phyloP scores from a whole-genome alignment of 163 green algal species.

The Scenedesmus sp. region DNA sequence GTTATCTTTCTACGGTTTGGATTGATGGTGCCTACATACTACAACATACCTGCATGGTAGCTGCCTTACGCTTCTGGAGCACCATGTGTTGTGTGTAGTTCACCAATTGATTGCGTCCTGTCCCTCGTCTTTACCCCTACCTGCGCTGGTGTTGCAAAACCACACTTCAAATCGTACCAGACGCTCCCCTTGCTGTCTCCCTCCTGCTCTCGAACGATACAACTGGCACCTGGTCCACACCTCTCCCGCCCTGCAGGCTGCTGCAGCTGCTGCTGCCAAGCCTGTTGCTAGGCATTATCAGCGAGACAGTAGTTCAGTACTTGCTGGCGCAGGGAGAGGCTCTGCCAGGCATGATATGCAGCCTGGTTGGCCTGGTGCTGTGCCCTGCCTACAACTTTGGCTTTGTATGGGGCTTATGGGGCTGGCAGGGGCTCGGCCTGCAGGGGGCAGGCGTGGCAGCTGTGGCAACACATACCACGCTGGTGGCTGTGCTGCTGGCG shows the following conservation, averaged over 20 bases:
- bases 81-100: not conserved
- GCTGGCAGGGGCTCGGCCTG: slow-evolving; percentile 36
- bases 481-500: slow-evolving; percentile 22
- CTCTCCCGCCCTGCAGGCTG: slow-evolving; percentile 30
- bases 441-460: slow-evolving; percentile 3
- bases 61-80: too few relatives aligned
- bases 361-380: slow-evolving; percentile 35
- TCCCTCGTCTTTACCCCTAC: too few relatives aligned
- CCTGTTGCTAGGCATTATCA: slow-evolving; percentile 53
- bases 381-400: slow-evolving; percentile 59
- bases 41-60: too few relatives aligned
- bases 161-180: too few relatives aligned
- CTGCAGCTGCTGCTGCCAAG: slow-evolving; percentile 48
- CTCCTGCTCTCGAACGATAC: slow-evolving; percentile 26
- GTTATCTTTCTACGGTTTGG: too few relatives aligned
- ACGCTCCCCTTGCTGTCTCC: not conserved
- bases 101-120: not conserved
- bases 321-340: slow-evolving; percentile 61
- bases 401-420: slow-evolving; percentile 50
- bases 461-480: not conserved
- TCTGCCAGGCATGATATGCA: slow-evolving; percentile 44
- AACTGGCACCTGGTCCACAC: too few relatives aligned
- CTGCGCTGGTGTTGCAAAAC: too few relatives aligned
- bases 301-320: slow-evolving; percentile 64
- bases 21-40: too few relatives aligned